Base-by-base conservation (phyloP, 345 rosid genomes). In the Moricandia arvensis region DNA sequence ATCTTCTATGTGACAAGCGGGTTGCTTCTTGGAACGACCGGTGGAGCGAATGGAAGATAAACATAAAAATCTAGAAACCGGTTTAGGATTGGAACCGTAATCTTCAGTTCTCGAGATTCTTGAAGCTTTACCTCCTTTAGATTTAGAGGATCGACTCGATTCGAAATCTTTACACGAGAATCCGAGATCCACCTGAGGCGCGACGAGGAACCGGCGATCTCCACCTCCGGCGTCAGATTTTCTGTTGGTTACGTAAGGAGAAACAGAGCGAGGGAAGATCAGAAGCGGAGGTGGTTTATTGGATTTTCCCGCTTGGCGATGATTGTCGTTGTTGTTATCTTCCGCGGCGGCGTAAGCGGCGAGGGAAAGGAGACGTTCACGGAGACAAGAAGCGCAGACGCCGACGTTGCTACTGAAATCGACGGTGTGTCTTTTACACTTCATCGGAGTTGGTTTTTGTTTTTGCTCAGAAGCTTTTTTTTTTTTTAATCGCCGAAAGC, bases 381-480 rank as follows among this genome's bases (percentile, higher is more conserved):
- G 90, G 86, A 94, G 98, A 54, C 97, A 94, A 59, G 98, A 77
- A 65, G 97, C 86, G 79, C 97, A 94, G 73, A 94, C 93, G 76
- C 98, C 97, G 68, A 72, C 83, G 84, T 41, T 69, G 87, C 92
- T 84, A 69, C 85, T 91, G 31, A 43, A 79, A 86, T 94, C 98
- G 30, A 73, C 35, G 47, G 73, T 82, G 68, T 94, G 96, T 54
- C 85, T 82, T 73, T 87, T 88, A 68, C 98, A 93, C 90, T 84
- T 93, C 97, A 93, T 93, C 73, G 73, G 76, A 64, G 53, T 27
- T 27, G 3, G 1, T 1, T 27, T 27, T 1, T 43, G 12, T 18
- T 18, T 24, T 24, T 35, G 21, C 13, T 12, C n/a, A 38, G 30
- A 43, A 18, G 4, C 11, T 63, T 43, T 0, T 12, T 38, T 9